phyloP scores from a whole-genome alignment of 176 grass and related monocot genomes.

The Cocos nucifera region DNA sequence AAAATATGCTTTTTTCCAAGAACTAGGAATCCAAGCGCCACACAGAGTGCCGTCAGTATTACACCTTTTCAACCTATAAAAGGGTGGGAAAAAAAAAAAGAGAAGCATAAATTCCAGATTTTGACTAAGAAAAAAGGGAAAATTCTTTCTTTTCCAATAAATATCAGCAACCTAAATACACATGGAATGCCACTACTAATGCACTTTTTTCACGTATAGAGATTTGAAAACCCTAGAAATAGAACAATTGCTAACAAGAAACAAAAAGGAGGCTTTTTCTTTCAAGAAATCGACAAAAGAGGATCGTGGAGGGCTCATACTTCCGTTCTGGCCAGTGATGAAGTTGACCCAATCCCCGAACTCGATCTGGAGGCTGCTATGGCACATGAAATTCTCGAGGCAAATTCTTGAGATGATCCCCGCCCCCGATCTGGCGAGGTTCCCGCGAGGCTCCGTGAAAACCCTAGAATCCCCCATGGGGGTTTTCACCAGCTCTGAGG shows the following conservation, averaged over 20 bases:
- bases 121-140: neutral
- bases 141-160: too few relatives aligned
- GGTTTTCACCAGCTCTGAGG: too few relatives aligned
- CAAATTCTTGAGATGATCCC: conserved; percentile 61
- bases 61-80: conserved; percentile 69
- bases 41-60: conserved; percentile 66
- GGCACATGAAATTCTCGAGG: conserved; percentile 98
- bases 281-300: neutral
- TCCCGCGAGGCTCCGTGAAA: conserved; percentile 3
- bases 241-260: too few relatives aligned
- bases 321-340: conserved; percentile 91
- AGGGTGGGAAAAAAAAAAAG: neutral
- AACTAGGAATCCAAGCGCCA: conserved; percentile 56
- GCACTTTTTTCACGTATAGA: too few relatives aligned
- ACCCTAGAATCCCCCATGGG: conserved; percentile 6
- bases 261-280: neutral
- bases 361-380: conserved; percentile 70
- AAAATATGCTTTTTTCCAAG: too few relatives aligned
- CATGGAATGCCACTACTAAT: too few relatives aligned
- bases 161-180: too few relatives aligned
- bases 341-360: conserved; percentile 67
- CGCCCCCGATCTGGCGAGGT: conserved; percentile 22
- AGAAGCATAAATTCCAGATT: neutral
- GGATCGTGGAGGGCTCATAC: conserved; percentile 26
- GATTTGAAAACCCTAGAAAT: too few relatives aligned